Percentiles rank a stretch among this genome's conserved stretches.
phyloP scores from a whole-genome alignment of 805 yeast genomes.

The Tetrapisispora phaffii region DNA sequence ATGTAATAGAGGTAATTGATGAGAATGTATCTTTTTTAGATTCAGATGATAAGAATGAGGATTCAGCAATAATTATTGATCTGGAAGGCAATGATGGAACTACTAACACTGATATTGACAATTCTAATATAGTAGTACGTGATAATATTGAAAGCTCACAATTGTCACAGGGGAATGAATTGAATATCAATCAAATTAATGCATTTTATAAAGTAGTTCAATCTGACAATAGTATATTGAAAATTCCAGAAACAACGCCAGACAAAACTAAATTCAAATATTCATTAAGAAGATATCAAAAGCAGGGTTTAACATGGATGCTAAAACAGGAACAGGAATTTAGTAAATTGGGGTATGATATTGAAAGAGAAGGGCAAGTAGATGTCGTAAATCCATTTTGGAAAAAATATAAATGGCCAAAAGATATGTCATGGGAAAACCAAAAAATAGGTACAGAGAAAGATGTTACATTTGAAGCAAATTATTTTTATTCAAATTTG shows the following conservation, averaged over 20 bases:
- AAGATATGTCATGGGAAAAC: slow-evolving; percentile 32
- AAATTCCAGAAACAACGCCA: slow-evolving; percentile 55
- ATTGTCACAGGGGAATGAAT: slow-evolving; percentile 28
- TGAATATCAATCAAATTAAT: slow-evolving; percentile 46
- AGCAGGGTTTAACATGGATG: slow-evolving; percentile 85
- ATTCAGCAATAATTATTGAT: slow-evolving; percentile 21
- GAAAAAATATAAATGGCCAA: slow-evolving; percentile 74
- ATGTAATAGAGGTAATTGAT: slow-evolving; percentile 14
- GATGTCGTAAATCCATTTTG: slow-evolving; percentile 66
- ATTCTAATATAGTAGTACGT: background rate
- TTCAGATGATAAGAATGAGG: slow-evolving; percentile 6
- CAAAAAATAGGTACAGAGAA: slow-evolving; percentile 12
- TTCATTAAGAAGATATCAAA: slow-evolving; percentile 65
- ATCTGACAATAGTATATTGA: slow-evolving; percentile 43
- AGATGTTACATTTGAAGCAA: slow-evolving; percentile 4
- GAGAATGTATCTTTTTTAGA: slow-evolving; percentile 6
- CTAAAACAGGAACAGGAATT: slow-evolving; percentile 63
- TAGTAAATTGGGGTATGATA: slow-evolving; percentile 17
- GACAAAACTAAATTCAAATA: slow-evolving; percentile 40
- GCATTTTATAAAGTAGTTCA: slow-evolving; percentile 67
- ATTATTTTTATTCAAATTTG: slow-evolving; percentile 61
- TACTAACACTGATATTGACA: background rate
- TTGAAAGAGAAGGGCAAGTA: slow-evolving; percentile 18
- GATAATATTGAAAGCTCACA: slow-evolving; percentile 4
- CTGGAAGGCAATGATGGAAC: background rate